These are phyloP conservation scores for Alternaria novae-zelandiae DNA, from an alignment of 2,329 filamentous ascomycete species.

Conservation along the genomic window DNA sequence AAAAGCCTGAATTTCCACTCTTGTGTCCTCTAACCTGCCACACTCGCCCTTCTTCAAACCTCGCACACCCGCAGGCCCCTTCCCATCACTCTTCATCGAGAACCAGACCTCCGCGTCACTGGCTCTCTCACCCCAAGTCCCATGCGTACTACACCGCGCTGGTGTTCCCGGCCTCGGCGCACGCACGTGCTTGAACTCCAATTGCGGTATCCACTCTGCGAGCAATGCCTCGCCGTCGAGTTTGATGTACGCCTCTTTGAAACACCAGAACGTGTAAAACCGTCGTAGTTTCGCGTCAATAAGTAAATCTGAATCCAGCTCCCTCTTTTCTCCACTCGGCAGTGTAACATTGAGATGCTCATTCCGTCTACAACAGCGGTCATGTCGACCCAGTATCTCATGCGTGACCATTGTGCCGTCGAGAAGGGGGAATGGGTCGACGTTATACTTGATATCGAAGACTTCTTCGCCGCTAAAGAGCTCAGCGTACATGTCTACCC, in stretches of 20 bases:
- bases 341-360: conserved; percentile 49
- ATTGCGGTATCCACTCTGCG: conserved; percentile 72
- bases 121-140: conserved; percentile 55
- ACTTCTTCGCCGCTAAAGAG: conserved; percentile 71
- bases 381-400: conserved; percentile 52
- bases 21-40: conserved; percentile 56
- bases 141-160: conserved; percentile 52
- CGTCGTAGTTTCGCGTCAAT: conserved; percentile 68
- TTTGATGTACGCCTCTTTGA: conserved; percentile 83
- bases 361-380: conserved; percentile 50
- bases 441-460: conserved; percentile 65
- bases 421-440: conserved; percentile 52
- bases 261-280: conserved; percentile 81
- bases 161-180: conserved; percentile 53
- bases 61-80: conserved; percentile 8
- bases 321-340: conserved; percentile 42
- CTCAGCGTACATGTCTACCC: conserved; percentile 74
- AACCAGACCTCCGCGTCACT: conserved; percentile 60
- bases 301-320: conserved; percentile 54
- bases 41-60: conserved; percentile 11
- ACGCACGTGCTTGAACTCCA: conserved; percentile 71
- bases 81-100: conserved; percentile 44
- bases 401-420: conserved; percentile 52
- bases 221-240: conserved; percentile 80
- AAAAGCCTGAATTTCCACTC: conserved; percentile 64